These are phyloP conservation scores for Sophora flavescens DNA, from an alignment of 306 rosid species.

Conservation along the genomic window DNA sequence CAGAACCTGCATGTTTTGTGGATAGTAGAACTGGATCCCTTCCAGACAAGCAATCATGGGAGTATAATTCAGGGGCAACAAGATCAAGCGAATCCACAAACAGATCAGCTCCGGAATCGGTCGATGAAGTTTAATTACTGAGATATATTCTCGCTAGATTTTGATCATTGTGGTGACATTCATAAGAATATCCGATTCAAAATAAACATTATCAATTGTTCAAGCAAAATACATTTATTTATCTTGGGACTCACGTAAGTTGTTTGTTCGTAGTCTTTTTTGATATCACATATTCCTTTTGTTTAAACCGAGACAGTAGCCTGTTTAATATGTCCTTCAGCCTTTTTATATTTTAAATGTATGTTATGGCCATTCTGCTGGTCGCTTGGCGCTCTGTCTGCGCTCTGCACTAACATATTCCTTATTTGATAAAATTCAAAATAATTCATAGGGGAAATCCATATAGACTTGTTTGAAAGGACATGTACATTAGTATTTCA, in stretches of 20 bases:
- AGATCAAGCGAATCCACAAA: background rate
- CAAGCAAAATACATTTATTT: background rate
- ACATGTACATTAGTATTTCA: no score
- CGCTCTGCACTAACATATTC: no score
- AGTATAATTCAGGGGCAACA: background rate
- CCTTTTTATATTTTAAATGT: background rate
- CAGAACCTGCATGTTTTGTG: conserved; percentile 50
- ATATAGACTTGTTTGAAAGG: no score
- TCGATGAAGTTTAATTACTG: conserved; percentile 44
- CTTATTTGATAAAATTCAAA: no score
- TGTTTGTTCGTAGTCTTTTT: no score
- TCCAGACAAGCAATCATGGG: background rate
- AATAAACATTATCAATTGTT: background rate
- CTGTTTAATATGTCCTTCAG: background rate
- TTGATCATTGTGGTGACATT: background rate
- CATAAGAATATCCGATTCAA: background rate
- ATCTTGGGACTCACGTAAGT: background rate
- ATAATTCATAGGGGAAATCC: background rate
- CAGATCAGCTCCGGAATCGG: background rate
- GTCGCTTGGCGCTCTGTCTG: background rate
- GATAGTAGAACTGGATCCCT: conserved; percentile 4
- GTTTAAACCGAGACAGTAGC: background rate
- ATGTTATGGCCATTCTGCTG: background rate
- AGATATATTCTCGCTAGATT: conserved; percentile 51
- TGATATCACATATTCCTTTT: no score